Conservation (phyloP, 2,329 filamentous ascomycete species). For the Fusarium sp. region DNA sequence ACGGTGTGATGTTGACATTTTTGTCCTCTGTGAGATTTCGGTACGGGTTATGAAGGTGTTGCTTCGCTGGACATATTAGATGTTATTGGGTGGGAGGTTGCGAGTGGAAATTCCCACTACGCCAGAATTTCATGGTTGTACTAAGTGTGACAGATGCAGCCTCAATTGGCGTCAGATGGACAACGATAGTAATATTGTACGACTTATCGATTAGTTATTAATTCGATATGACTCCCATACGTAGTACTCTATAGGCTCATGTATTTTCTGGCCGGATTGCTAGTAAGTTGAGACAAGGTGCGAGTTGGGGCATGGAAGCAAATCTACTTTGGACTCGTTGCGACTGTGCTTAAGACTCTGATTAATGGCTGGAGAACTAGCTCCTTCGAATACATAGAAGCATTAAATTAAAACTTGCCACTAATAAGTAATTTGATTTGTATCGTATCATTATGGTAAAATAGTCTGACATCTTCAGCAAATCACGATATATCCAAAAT, state of each 20-base stretch:
- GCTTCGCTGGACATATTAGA: not conserved
- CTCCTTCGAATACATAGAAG: not conserved
- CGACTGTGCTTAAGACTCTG: not conserved
- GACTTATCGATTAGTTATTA: not conserved
- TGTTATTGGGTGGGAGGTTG: not conserved
- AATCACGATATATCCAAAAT: conserved; percentile 50
- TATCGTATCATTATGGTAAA: not conserved
- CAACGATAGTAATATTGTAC: too few species aligned
- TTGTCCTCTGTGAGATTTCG: not conserved
- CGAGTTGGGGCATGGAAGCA: rapidly evolving
- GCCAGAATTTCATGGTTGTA: conserved; percentile 31
- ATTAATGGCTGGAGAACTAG: not conserved
- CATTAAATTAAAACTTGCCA: not conserved
- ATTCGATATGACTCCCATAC: too few species aligned
- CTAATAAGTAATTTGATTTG: not conserved
- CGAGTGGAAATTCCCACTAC: conserved; percentile 6
- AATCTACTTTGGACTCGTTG: not conserved
- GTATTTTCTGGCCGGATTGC: not conserved
- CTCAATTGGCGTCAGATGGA: not conserved
- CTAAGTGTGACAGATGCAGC: not conserved
- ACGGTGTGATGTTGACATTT: conserved; percentile 57
- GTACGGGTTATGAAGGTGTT: not conserved
- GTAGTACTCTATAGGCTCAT: too few species aligned
- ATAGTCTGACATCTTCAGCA: not conserved
- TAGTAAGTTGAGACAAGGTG: not conserved